Evolutionary conservation across 73 alveolate genomes (phyloP), one percentile per base, ranked within the genome.

Genomic region (Paraurostyla sp.): DNA sequence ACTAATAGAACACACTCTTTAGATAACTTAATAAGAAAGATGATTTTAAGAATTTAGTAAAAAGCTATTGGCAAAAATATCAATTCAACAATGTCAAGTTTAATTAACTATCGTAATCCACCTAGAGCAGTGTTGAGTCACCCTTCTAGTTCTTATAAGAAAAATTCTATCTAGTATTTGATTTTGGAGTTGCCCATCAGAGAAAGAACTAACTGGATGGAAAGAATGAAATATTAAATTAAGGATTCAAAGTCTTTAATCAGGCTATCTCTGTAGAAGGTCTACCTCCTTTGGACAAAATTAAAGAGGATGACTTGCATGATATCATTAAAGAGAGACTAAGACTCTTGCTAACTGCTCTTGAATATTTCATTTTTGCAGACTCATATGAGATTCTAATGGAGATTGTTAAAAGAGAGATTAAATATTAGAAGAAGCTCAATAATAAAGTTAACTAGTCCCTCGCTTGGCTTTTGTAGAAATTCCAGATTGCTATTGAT

Each of bases 401-500:
- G 45, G 89, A 78, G 41, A 27, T 78, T 4, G 35, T 51, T 0
- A 51, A 49, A 36, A 9, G 40, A 16, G 50, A 78, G 22, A 1
- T 36, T 13, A 51, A 51, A 54, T 7, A 0, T 43, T 20, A 16
- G 9, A 78, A 23, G 60, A 54, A 78, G 13, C 27, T 11, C 6
- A 36, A 78, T 0, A 2, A 59, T 4, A 3, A 78, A 20, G 25
- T 36, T n/a, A 58, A 23, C 3, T 51, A 51, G 69, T 23, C 22
- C 30, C 0, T 52, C 0, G 33, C 3, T 11, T 78, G 76, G 76
- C 40, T 78, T 20, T 35, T 78, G 29, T 36, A 50, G 23, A 78
- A 78, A 35, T 49, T 78, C 60, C 16, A 51, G 45, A 50, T 78
- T 29, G 89, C 89, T 6, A 43, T 78, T 0, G 89, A 78, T 78